Evolutionary conservation across 306 rosid species (phyloP).

Genomic region (Trichosanthes cucumerina): DNA sequence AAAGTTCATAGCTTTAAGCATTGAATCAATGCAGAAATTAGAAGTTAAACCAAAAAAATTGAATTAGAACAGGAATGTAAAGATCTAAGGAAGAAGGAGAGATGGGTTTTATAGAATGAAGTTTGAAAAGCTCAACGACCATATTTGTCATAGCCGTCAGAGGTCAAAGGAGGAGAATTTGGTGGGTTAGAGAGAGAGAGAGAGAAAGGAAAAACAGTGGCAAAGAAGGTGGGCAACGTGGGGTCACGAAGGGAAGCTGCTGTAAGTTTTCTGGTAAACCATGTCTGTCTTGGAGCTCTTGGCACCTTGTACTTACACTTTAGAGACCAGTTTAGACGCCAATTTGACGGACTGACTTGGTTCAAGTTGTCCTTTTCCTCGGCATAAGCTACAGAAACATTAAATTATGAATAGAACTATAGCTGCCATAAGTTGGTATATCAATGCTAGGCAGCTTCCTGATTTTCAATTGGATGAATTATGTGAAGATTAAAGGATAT

Average conservation of each 20-base stretch:
- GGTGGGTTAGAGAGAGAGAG: background rate
- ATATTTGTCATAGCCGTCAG: background rate
- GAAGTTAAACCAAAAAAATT: background rate
- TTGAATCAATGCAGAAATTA: background rate
- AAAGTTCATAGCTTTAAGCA: constrained; percentile 18
- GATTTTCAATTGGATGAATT: background rate
- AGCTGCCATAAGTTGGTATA: background rate
- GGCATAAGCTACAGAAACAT: background rate
- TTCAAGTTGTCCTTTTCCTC: background rate
- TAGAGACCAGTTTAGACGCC: background rate
- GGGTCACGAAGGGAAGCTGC: constrained; percentile 10
- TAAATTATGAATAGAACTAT: background rate
- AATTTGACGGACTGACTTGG: background rate
- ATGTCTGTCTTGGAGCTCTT: background rate
- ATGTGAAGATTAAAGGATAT: background rate
- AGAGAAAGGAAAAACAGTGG: background rate
- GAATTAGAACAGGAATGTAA: background rate
- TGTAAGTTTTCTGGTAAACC: background rate
- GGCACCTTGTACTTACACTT: background rate
- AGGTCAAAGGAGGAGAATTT: background rate
- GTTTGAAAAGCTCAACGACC: constrained; percentile 3
- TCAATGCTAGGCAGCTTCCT: constrained; percentile 6
- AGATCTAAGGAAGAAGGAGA: background rate
- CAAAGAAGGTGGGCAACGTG: constrained; percentile 4
- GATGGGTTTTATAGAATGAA: constrained; percentile 5